phyloP scores from a whole-genome alignment of 73 alveolate species.

The Paramecium sexaurelia region DNA sequence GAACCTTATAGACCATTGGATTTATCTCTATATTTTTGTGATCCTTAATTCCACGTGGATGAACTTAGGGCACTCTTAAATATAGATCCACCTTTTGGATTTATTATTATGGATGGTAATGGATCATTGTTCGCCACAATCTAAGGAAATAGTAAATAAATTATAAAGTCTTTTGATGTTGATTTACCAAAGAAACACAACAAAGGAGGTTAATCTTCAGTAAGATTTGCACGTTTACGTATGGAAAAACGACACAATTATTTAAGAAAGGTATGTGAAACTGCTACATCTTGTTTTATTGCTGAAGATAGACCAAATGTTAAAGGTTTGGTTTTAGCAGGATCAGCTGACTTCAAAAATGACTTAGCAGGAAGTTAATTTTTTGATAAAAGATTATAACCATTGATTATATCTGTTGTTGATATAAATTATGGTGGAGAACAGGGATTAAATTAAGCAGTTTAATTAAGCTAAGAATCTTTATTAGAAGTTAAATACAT shows the following conservation, averaged over 20 bases:
- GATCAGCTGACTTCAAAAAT: conserved; percentile 97
- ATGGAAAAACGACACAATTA: conserved; percentile 98
- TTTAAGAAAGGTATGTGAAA: conserved; percentile 98
- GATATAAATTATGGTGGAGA: conserved; percentile 99
- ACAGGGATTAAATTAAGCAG: conserved; percentile 96
- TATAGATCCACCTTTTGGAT: conserved; percentile 96
- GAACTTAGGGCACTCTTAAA: conserved; percentile 74
- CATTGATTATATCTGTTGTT: conserved; percentile 85
- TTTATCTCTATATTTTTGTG: conserved; percentile 95
- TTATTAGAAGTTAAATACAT: conserved; percentile 97
- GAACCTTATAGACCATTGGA: conserved; percentile 98
- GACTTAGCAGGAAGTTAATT: conserved; percentile 88
- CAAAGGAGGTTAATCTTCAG: conserved; percentile 96
- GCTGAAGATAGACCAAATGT: conserved; percentile 96
- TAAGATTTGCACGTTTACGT: conserved; percentile 93
- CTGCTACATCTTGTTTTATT: conserved; percentile 92
- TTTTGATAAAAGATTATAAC: conserved; percentile 90
- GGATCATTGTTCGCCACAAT: conserved; percentile 98
- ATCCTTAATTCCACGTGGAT: conserved; percentile 88
- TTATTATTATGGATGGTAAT: conserved; percentile 97
- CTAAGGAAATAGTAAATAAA: conserved; percentile 93
- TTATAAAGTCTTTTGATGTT: conserved; percentile 76
- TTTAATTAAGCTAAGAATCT: conserved; percentile 89
- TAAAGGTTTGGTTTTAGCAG: conserved; percentile 97
- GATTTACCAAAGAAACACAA: conserved; percentile 96